Evolutionary conservation across 1,284 basidiomycete species (phyloP).

Genomic region (Kalmanozyma brasiliensis): DNA sequence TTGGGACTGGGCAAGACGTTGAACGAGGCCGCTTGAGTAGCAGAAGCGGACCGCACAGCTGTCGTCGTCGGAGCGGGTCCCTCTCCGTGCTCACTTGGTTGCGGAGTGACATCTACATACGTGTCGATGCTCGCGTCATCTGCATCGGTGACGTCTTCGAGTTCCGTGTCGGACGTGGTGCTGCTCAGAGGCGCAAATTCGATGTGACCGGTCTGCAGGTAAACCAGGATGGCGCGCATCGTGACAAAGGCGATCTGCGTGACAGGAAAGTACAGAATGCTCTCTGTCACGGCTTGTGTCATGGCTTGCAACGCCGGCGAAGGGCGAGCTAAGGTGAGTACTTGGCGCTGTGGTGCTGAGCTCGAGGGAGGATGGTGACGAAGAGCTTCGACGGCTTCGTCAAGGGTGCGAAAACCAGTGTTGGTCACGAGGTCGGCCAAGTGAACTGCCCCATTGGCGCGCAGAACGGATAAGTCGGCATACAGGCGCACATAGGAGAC

Average conservation of each 20-base stretch:
- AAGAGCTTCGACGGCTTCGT: background rate
- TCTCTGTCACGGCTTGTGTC: too few relatives aligned
- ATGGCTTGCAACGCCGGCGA: background rate
- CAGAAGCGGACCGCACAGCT: background rate
- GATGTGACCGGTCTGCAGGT: slow-evolving; percentile 28
- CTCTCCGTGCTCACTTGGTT: too few relatives aligned
- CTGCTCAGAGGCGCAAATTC: slow-evolving; percentile 4
- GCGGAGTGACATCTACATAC: background rate
- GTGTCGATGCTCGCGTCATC: background rate
- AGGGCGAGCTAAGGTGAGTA: background rate
- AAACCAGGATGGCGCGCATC: slow-evolving; percentile 16
- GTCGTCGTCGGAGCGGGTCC: background rate
- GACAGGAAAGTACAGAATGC: slow-evolving; percentile 4
- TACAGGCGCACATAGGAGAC: slow-evolving; percentile 10
- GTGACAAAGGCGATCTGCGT: slow-evolving; percentile 14
- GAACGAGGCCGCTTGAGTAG: too few relatives aligned
- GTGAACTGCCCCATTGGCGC: background rate
- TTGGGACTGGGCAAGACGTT: slow-evolving; percentile 33
- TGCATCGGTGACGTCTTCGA: background rate
- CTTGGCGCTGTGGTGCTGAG: background rate
- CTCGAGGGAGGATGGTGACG: background rate
- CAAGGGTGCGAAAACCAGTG: background rate
- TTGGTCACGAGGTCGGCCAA: background rate
- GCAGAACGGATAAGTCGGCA: background rate
- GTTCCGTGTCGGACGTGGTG: background rate